Conservation (phyloP, 225 moss, liverwort and hornwort species). For the Neckera pumila region DNA sequence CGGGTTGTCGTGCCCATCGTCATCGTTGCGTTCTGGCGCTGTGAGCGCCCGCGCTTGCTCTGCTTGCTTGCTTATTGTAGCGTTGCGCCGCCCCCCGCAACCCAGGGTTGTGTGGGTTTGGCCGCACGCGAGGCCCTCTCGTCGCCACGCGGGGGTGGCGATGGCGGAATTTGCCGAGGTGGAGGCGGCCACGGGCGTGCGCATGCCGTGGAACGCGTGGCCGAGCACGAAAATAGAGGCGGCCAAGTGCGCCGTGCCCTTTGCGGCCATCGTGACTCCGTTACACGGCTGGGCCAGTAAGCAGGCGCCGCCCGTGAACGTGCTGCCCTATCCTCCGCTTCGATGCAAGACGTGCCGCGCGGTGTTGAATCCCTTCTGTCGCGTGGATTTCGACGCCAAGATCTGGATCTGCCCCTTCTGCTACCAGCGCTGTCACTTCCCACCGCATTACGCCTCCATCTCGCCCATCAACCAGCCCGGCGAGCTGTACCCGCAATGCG, state of each 20-base stretch:
- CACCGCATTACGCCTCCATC: conserved; percentile 83
- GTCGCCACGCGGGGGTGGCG: conserved; percentile 25
- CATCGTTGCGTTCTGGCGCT: neutral
- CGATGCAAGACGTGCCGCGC: conserved; percentile 88
- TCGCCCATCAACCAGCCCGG: conserved; percentile 70
- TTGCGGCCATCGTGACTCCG: conserved; percentile 74
- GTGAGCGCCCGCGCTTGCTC: neutral
- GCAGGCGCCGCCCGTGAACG: conserved; percentile 22
- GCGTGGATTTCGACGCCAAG: conserved; percentile 94
- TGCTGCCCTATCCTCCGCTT: conserved; percentile 70
- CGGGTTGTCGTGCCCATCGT: neutral
- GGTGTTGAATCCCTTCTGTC: conserved; percentile 83
- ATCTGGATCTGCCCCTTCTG: conserved; percentile 99
- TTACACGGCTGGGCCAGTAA: conserved; percentile 38
- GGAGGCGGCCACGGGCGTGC: conserved; percentile 70
- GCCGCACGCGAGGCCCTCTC: neutral
- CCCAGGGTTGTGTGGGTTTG: conserved; percentile 3
- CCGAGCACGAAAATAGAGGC: conserved; percentile 82
- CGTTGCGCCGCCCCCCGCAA: neutral
- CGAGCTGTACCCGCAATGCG: conserved; percentile 81
- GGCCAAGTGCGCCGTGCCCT: conserved; percentile 85
- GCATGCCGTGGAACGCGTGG: conserved; percentile 97
- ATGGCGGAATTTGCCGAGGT: conserved; percentile 94
- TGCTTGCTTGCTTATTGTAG: neutral
- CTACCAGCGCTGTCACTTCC: conserved; percentile 93